Percentiles rank a stretch among this genome's conserved stretches.
These are phyloP conservation scores for Aspergillus calidoustus DNA, from an alignment of 2,329 filamentous ascomycete genomes.

Conservation along the genomic window DNA sequence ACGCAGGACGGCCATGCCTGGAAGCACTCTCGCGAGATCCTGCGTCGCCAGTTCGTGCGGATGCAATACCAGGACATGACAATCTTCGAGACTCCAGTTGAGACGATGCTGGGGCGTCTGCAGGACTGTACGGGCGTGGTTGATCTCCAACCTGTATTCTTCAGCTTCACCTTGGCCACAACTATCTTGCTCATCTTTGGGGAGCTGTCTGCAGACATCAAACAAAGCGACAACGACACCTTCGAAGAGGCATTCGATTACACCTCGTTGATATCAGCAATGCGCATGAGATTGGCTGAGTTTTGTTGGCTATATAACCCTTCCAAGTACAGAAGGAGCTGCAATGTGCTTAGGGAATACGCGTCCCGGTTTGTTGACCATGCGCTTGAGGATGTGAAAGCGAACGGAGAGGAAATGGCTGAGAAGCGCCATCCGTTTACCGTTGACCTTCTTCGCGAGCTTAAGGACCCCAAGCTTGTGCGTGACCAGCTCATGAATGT, in stretches of 20 bases:
- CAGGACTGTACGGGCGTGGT: constrained; percentile 24
- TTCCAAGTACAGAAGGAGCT: not conserved
- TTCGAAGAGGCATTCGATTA: constrained; percentile 30
- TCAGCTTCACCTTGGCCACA: constrained; percentile 43
- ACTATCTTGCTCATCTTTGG: constrained; percentile 46
- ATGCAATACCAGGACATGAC: constrained; percentile 39
- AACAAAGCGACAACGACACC: constrained; percentile 6
- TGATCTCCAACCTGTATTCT: constrained; percentile 44
- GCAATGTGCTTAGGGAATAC: not conserved
- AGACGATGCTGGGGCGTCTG: constrained; percentile 37
- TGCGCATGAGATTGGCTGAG: not conserved
- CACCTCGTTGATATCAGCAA: constrained; percentile 23
- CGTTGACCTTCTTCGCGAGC: not conserved
- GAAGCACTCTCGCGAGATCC: constrained; percentile 36
- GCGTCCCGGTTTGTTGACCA: not conserved
- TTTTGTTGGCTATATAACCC: constrained; percentile 5
- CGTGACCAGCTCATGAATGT: constrained; percentile 31
- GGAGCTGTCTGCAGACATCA: constrained; percentile 26
- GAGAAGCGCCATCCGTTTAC: not conserved
- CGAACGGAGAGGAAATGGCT: not conserved
- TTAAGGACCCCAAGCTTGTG: not conserved
- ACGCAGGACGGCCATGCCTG: constrained; percentile 23
- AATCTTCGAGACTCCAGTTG: constrained; percentile 34
- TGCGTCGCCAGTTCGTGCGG: constrained; percentile 41
- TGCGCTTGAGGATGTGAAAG: not conserved